phyloP scores from a whole-genome alignment of 2,329 filamentous ascomycete genomes.

The Curvularia eragrostidis region DNA sequence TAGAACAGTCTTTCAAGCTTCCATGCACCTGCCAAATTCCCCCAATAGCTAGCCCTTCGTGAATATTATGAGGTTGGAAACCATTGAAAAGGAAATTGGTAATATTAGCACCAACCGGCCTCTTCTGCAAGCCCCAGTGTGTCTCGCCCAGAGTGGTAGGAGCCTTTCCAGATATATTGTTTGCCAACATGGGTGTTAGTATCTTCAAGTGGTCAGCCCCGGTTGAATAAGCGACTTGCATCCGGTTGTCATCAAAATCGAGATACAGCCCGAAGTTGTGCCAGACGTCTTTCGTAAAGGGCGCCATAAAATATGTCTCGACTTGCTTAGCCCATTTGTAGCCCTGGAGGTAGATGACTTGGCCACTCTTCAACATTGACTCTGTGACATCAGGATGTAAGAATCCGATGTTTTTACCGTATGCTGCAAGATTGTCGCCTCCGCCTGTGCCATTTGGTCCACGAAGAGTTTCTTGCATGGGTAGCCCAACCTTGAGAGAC shows the following conservation, averaged over 20 bases:
- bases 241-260: not conserved
- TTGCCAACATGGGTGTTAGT: not conserved
- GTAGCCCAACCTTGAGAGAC: not conserved
- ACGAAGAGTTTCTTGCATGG: not conserved
- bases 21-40: not conserved
- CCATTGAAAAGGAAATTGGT: not conserved
- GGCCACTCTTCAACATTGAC: not conserved
- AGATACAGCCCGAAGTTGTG: constrained; percentile 1
- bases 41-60: not conserved
- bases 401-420: not conserved
- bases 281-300: not conserved
- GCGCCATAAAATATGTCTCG: not conserved
- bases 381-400: not conserved
- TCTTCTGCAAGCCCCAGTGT: not conserved
- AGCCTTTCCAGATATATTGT: not conserved
- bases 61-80: not conserved
- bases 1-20: not conserved
- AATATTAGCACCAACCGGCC: not conserved
- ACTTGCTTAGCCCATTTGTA: not conserved
- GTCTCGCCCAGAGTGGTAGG: constrained; percentile 1
- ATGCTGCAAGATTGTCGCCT: not conserved
- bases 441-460: not conserved
- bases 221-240: not conserved
- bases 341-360: not conserved
- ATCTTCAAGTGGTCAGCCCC: not conserved